A percentile compares a stretch with the other conserved stretches of the same genome.
These are phyloP conservation scores for Ophiocordyceps camponoti-saundersi DNA, from an alignment of 2,329 filamentous ascomycete genomes.

Conservation along the genomic window DNA sequence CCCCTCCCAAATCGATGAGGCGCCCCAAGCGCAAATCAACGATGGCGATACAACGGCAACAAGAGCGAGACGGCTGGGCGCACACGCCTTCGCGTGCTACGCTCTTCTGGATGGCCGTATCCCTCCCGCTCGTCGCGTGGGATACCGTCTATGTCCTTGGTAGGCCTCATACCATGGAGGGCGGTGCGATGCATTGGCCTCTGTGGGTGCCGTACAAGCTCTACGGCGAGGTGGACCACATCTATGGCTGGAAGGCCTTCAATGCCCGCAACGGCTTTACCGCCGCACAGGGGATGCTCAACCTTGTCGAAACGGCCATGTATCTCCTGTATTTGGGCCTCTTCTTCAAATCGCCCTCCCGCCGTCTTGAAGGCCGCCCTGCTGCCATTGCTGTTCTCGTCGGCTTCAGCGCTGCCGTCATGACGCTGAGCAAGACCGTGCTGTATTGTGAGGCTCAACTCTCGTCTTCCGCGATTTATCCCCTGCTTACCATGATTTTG, in stretches of 20 bases:
- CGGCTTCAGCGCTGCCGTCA: slow-evolving; percentile 35
- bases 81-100: slow-evolving; percentile 28
- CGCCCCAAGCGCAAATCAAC: not conserved
- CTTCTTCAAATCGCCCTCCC: slow-evolving; percentile 10
- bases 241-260: slow-evolving; percentile 66
- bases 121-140: slow-evolving; percentile 66
- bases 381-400: slow-evolving; percentile 29
- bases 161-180: slow-evolving; percentile 68
- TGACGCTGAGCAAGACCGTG: slow-evolving; percentile 46
- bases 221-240: slow-evolving; percentile 63
- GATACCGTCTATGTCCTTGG: slow-evolving; percentile 65
- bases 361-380: slow-evolving; percentile 20
- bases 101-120: slow-evolving; percentile 56
- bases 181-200: slow-evolving; percentile 53
- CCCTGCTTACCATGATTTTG: not conserved
- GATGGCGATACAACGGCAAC: too few species aligned
- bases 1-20: not conserved
- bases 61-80: slow-evolving; percentile 13
- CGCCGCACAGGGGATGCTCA: slow-evolving; percentile 53
- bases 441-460: slow-evolving; percentile 33
- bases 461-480: too few species aligned
- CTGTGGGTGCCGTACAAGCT: slow-evolving; percentile 65
- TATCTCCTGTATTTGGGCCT: slow-evolving; percentile 40
- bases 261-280: slow-evolving; percentile 57
- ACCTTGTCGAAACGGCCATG: slow-evolving; percentile 47